Evolutionary conservation across 2,329 filamentous ascomycete species (phyloP).

Genomic region (Trichophyton simii): DNA sequence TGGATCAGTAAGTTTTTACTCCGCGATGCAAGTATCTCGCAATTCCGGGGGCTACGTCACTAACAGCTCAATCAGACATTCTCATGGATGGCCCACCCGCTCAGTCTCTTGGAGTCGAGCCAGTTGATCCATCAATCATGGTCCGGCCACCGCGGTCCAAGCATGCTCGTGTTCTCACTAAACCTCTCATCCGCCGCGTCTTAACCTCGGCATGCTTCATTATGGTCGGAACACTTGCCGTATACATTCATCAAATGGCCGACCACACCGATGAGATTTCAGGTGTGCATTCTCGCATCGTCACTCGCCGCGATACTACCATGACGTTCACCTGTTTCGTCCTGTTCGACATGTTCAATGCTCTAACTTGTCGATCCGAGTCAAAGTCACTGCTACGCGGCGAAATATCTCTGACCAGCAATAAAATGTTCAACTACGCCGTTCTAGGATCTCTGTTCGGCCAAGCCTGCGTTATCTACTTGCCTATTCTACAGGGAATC

Average conservation of each 20-base stretch:
- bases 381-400: conserved; percentile 78
- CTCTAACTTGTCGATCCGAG: conserved; percentile 81
- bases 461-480: conserved; percentile 84
- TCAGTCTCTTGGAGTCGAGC: conserved; percentile 90
- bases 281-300: conserved; percentile 41
- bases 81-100: conserved; percentile 98
- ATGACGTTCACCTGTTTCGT: conserved; percentile 99
- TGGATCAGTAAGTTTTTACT: conserved; percentile 75
- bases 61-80: conserved; percentile 54
- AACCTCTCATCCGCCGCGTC: conserved; percentile 67
- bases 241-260: conserved; percentile 86
- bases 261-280: conserved; percentile 47
- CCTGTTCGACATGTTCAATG: conserved; percentile 99
- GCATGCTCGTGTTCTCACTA: conserved; percentile 82
- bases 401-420: conserved; percentile 70
- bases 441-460: conserved; percentile 74
- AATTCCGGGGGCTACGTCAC: background rate
- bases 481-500: conserved; percentile 82
- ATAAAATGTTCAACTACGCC: conserved; percentile 93
- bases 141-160: conserved; percentile 74
- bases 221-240: conserved; percentile 79
- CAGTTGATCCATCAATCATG: conserved; percentile 91
- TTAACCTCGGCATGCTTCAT: conserved; percentile 79
- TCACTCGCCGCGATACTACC: conserved; percentile 88
- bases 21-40: background rate